Base-by-base conservation (phyloP, 345 rosid genomes). In the Sisymbrium altissimum region DNA sequence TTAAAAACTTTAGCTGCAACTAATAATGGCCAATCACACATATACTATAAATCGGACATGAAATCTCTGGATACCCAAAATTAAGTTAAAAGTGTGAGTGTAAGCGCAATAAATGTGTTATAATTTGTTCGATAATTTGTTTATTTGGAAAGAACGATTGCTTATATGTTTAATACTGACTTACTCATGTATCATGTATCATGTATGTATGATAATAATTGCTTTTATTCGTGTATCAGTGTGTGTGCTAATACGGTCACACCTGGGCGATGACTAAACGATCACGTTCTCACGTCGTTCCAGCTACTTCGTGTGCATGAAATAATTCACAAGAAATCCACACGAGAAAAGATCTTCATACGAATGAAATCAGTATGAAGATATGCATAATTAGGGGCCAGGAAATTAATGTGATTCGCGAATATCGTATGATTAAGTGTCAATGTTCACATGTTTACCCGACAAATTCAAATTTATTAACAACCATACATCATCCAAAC, bases 401-500 rank as follows among this genome's bases (percentile, higher is more conserved):
- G 15, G 49, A 36, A 5, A 38, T 18, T 21, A 48, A 58, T 67
- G 55, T 66, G 44, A n/a, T n/a, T n/a, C n/a, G 38, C 48, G n/a
- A n/a, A n/a, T n/a, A n/a, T 27, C 17, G 36, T 68, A 10, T 19
- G 19, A 39, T 30, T 46, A 58, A 49, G 45, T 33, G 56, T 41
- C 40, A 49, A 60, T 52, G 69, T 68, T 61, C 78, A 59, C 79
- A 68, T 68, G 79, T 50, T 68, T 21, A 12, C 57, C 64, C 48
- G 57, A 68, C 21, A 68, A 49, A 59, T 30, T 41, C n/a, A 21
- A n/a, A 40, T 61, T 19, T 23, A 19, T 9, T 45, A 54, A 40
- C 21, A 38, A 72, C 58, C 17, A 53, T 13, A 63, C 11, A 33
- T 9, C 45, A 63, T 32, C 13, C 6, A 53, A 11, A 56, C 49